Evolutionary conservation across 371 early-diverging fungal species (phyloP).

Genomic region (Mortierella sp.): DNA sequence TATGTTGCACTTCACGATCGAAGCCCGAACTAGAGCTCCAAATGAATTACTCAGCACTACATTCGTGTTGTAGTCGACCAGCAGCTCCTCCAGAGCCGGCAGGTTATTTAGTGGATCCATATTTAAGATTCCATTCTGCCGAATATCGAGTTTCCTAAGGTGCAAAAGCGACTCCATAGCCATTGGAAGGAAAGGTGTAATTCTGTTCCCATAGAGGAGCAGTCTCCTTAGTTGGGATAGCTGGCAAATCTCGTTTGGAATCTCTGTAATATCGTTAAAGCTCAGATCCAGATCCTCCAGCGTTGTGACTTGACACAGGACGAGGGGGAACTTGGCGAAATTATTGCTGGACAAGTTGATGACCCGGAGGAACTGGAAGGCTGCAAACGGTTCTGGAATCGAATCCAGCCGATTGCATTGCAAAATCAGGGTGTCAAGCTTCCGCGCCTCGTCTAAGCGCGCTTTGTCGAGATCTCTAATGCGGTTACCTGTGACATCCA

Average conservation of each 20-base stretch:
- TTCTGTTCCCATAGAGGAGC: slow-evolving; percentile 78
- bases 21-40: slow-evolving; percentile 58
- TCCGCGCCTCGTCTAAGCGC: slow-evolving; percentile 64
- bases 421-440: slow-evolving; percentile 71
- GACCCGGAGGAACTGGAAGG: slow-evolving; percentile 66
- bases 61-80: slow-evolving; percentile 77
- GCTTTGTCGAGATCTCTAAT: slow-evolving; percentile 70
- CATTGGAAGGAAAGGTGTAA: slow-evolving; percentile 75
- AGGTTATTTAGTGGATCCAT: slow-evolving; percentile 67
- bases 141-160: slow-evolving; percentile 79
- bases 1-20: slow-evolving; percentile 63
- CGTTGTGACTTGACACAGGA: slow-evolving; percentile 67
- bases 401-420: slow-evolving; percentile 78
- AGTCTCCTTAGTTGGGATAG: slow-evolving; percentile 70
- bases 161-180: slow-evolving; percentile 69
- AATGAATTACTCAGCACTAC: slow-evolving; percentile 60
- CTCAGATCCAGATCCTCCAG: slow-evolving; percentile 82
- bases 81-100: slow-evolving; percentile 69
- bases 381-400: slow-evolving; percentile 67
- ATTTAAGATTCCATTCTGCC: slow-evolving; percentile 78
- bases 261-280: slow-evolving; percentile 81
- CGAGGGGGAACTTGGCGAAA: slow-evolving; percentile 73
- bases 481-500: slow-evolving; percentile 83
- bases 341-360: slow-evolving; percentile 86
- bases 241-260: slow-evolving; percentile 82